These are phyloP conservation scores for Cytospora paraplurivora DNA, from an alignment of 2,329 filamentous ascomycete genomes.

Conservation along the genomic window DNA sequence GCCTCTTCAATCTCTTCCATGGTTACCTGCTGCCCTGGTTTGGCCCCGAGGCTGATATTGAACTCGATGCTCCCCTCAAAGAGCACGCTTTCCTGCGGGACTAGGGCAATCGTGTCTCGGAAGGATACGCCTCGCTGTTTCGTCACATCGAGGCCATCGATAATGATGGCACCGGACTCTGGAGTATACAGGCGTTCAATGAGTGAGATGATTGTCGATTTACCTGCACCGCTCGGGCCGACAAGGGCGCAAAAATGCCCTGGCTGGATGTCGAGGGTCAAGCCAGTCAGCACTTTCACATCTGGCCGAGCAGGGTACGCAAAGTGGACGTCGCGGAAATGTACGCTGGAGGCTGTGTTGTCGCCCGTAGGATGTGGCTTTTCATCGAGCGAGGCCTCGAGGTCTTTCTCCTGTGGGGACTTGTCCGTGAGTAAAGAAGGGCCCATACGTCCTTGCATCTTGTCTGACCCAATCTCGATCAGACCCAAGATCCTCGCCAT, in stretches of 20 bases:
- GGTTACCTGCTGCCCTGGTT: constrained; percentile 48
- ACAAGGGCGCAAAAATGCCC: constrained; percentile 47
- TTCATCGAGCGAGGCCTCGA: constrained; percentile 36
- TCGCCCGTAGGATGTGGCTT: constrained; percentile 7
- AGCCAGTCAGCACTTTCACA: constrained; percentile 48
- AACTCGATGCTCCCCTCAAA: constrained; percentile 46
- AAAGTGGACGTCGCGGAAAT: constrained; percentile 59
- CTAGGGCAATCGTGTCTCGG: constrained; percentile 42
- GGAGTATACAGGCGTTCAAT: constrained; percentile 58
- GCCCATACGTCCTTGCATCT: constrained; percentile 13
- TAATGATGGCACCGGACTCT: constrained; percentile 49
- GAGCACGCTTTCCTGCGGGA: constrained; percentile 45
- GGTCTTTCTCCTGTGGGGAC: constrained; percentile 27
- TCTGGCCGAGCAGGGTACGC: constrained; percentile 62
- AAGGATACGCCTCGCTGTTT: constrained; percentile 33
- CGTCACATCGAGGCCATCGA: constrained; percentile 50
- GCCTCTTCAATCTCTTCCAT: constrained; percentile 56
- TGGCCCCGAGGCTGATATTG: constrained; percentile 44
- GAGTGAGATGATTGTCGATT: constrained; percentile 50
- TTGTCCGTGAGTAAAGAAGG: not conserved
- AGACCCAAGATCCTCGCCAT: constrained; percentile 44
- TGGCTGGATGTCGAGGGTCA: constrained; percentile 42
- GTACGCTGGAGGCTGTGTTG: constrained; percentile 38
- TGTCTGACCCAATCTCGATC: constrained; percentile 30
- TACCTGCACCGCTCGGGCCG: constrained; percentile 50